phyloP scores from a whole-genome alignment of 2,329 filamentous ascomycete species.

The Diplodia intermedia region DNA sequence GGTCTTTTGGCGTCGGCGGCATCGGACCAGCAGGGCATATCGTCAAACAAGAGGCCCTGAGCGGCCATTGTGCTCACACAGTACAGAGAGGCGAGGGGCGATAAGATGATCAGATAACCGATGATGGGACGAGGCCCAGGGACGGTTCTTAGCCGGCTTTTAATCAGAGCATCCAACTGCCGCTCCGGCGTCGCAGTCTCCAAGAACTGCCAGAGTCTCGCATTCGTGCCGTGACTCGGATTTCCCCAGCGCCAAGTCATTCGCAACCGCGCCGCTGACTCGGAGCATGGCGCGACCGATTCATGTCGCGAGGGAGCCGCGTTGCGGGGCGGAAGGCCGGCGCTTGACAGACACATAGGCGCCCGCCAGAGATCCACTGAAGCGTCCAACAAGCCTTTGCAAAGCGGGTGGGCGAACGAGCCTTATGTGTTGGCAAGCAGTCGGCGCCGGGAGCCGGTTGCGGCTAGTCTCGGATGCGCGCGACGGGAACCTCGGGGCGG shows the following conservation, averaged over 20 bases:
- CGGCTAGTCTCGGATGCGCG: constrained; percentile 5
- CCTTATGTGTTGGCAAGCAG: not conserved
- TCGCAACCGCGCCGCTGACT: constrained; percentile 8
- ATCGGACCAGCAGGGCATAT: not conserved
- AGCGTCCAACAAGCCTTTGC: no score
- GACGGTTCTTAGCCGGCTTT: constrained; percentile 7
- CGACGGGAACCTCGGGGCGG: constrained; percentile 10
- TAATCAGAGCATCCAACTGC: constrained; percentile 3
- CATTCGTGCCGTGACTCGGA: constrained; percentile 14
- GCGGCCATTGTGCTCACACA: not conserved
- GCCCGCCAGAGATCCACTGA: no score
- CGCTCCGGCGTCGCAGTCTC: constrained; percentile 19
- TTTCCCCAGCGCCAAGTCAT: not conserved
- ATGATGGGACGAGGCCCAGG: not conserved
- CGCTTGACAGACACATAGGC: no score
- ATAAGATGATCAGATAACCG: constrained; percentile 28
- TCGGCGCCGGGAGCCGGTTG: not conserved
- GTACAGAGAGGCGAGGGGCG: not conserved
- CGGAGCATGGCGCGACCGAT: constrained; percentile 17
- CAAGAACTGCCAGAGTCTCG: not conserved
- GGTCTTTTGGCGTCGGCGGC: not conserved
- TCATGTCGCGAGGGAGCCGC: no score
- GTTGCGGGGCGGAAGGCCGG: no score
- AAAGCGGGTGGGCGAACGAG: not conserved
- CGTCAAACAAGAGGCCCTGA: not conserved